These are phyloP conservation scores for Chloroidium sp. DNA, from an alignment of 163 green algal species.

Conservation along the genomic window DNA sequence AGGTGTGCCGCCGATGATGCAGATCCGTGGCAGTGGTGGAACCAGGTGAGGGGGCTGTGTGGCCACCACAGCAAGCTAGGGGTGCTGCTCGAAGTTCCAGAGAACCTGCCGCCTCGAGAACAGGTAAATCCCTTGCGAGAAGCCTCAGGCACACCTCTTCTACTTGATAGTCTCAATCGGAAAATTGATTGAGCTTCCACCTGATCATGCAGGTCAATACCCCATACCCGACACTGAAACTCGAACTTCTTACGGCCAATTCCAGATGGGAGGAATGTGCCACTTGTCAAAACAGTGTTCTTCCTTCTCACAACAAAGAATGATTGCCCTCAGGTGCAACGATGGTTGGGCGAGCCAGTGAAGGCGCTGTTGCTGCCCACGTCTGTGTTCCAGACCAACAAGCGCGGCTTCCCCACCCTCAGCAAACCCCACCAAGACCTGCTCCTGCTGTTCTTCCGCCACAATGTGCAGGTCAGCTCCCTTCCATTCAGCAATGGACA, in stretches of 20 bases:
- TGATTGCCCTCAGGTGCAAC: conserved; percentile 24
- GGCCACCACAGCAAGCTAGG: conserved; percentile 61
- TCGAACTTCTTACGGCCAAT: not conserved
- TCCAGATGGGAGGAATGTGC: conserved; percentile 42
- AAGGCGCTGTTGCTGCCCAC: conserved; percentile 69
- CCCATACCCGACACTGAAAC: conserved; percentile 3
- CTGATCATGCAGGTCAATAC: not conserved
- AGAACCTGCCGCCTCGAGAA: conserved; percentile 19
- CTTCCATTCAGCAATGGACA: too few relatives aligned
- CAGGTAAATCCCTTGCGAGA: too few relatives aligned
- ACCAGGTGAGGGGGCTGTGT: conserved; percentile 57
- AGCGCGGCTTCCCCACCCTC: conserved; percentile 79
- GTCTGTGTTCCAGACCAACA: conserved; percentile 76
- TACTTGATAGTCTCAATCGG: not conserved
- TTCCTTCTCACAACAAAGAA: conserved; percentile 39
- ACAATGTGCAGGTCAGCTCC: conserved; percentile 61
- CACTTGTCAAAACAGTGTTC: conserved; percentile 32
- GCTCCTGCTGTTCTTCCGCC: conserved; percentile 54
- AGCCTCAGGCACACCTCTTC: not conserved
- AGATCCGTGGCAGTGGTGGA: conserved; percentile 77
- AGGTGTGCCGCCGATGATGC: not conserved
- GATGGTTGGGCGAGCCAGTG: conserved; percentile 83
- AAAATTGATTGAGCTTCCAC: not conserved
- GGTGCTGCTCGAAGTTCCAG: conserved; percentile 49
- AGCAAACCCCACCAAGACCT: conserved; percentile 72